phyloP scores from a whole-genome alignment of 306 rosid genomes.

The Crotalaria pallida region DNA sequence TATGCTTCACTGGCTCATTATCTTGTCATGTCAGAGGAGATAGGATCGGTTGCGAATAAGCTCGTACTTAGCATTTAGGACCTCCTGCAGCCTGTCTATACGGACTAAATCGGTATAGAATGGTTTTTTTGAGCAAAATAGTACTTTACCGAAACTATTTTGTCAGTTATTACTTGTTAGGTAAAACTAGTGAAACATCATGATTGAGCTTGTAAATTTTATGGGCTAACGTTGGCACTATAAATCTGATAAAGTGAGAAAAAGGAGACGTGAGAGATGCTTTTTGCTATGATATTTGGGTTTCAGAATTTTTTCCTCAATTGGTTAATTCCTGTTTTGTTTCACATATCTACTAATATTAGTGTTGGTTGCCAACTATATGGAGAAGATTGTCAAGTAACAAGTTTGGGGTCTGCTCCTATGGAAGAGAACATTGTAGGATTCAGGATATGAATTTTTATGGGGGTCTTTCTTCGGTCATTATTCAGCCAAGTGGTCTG shows the following conservation, averaged over 20 bases:
- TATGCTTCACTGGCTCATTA: neutral
- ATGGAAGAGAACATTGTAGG: neutral
- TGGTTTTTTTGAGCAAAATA: neutral
- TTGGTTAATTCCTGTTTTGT: neutral
- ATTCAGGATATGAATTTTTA: neutral
- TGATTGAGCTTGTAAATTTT: neutral
- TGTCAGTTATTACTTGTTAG: neutral
- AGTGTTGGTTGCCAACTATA: neutral
- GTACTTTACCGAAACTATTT: neutral
- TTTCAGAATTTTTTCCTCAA: neutral
- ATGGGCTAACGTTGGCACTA: neutral
- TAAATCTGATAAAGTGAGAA: neutral
- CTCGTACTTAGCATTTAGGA: neutral
- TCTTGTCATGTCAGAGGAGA: neutral
- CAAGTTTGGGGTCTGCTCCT: neutral
- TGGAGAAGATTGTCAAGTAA: neutral
- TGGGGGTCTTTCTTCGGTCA: neutral
- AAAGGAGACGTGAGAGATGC: neutral
- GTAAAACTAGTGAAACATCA: neutral
- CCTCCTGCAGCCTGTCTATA: neutral
- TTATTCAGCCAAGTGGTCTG: neutral
- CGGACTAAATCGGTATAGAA: neutral
- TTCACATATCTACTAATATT: neutral
- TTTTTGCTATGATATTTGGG: neutral
- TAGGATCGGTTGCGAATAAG: neutral